phyloP scores from a whole-genome alignment of 140 eudicot genomes.

The Cichorium intybus region DNA sequence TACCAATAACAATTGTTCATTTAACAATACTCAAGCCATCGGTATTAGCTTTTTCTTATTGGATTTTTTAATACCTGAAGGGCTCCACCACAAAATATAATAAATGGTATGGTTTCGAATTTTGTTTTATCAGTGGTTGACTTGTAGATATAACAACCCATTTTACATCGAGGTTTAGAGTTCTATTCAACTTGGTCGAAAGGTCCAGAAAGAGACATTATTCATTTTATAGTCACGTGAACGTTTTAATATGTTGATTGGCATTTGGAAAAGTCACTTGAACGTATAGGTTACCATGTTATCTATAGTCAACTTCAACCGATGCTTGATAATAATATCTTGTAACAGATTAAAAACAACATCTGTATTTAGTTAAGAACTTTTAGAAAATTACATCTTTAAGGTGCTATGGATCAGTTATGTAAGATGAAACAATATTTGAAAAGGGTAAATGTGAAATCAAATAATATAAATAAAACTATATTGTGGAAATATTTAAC shows the following conservation, averaged over 20 bases:
- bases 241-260: neutral
- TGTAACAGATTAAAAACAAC: too few species aligned
- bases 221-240: neutral
- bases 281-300: neutral
- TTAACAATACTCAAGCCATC: constrained; percentile 1
- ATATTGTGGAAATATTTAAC: neutral
- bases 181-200: neutral
- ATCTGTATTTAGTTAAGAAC: too few species aligned
- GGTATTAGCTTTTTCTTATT: neutral
- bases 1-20: neutral
- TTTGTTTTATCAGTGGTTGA: too few species aligned
- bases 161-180: neutral
- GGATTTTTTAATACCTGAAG: neutral
- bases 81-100: neutral
- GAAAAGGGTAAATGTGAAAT: too few species aligned
- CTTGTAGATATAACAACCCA: neutral
- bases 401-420: too few species aligned
- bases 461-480: too few species aligned
- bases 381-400: too few species aligned
- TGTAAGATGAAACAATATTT: too few species aligned
- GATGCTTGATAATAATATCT: too few species aligned
- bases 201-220: neutral
- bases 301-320: neutral
- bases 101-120: neutral
- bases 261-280: neutral